Evolutionary conservation across 2,329 filamentous ascomycete genomes (phyloP), one percentile per base, ranked within the genome.

Genomic region (Madurella fahalii): DNA sequence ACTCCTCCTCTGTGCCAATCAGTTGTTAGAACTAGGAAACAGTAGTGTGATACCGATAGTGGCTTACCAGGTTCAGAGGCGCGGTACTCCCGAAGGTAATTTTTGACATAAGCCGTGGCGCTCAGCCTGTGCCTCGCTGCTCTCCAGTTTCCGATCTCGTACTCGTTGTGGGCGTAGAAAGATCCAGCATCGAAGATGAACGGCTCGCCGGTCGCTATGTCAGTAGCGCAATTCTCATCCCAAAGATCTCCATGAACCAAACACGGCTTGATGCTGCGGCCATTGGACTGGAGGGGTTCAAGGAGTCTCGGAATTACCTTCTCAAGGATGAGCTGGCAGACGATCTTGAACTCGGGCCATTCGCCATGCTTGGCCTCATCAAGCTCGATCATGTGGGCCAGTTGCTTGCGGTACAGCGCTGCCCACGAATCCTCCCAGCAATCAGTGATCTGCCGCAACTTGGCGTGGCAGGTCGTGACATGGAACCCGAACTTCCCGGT

Each of bases 401-500:
- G 41, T 45, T 54, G 47, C 15, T 52, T 48, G 16, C 53, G 51
- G 41, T 50, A 60, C 5, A 56, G 48, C 5, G 20, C 40, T 4
- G 55, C 49, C 55, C 55, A 60, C 5, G 44, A 61, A 2, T 58
- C 51, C n/a, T 63, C 60, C 61, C 62, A 64, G 31, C 56, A 61
- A n/a, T 58, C 61, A 12, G 53, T 51, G 2, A 52, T 56, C 47
- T 60, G 63, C 8, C 64, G 68, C 18, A 51, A 16, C 9, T 40
- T 40, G 13, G 44, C 52, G 41, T 67, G 63, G 46, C 58, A 71
- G 1, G 69, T 71, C 7, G 61, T 61, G 30, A 69, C 58, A 47
- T 69, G 67, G 56, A 73, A 74, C 1, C 70, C 71, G 55, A 73
- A 73, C 57, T 68, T 65, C 4, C 71, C 71, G 17, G 63, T 74